phyloP scores from a whole-genome alignment of 495 filamentous ascomycete species.

The Annulohypoxylon bovei region DNA sequence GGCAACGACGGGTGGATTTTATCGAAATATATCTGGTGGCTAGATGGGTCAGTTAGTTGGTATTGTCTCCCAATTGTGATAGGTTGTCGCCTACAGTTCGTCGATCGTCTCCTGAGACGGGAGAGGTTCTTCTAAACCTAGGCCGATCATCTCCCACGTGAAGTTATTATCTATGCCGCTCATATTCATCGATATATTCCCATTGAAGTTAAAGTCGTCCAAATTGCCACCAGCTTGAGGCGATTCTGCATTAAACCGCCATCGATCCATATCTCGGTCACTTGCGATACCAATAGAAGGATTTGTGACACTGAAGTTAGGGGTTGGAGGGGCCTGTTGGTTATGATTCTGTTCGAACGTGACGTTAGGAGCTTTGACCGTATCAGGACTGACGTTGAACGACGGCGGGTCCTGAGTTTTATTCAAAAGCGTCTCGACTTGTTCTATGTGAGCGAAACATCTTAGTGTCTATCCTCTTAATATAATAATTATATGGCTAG shows the following conservation, averaged over 20 bases:
- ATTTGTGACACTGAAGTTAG: slow-evolving; percentile 58
- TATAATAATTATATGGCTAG: slow-evolving; percentile 5
- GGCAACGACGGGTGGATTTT: slow-evolving; percentile 87
- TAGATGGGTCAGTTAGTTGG: slow-evolving; percentile 49
- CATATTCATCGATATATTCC: slow-evolving; percentile 57
- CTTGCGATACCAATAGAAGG: slow-evolving; percentile 56
- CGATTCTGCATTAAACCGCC: slow-evolving; percentile 62
- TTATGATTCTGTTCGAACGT: slow-evolving; percentile 47
- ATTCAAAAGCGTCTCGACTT: slow-evolving; percentile 92
- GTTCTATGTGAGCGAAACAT: slow-evolving; percentile 65
- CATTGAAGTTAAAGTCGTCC: slow-evolving; percentile 62
- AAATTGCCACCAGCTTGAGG: slow-evolving; percentile 53
- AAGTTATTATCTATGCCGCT: slow-evolving; percentile 62
- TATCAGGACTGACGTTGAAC: slow-evolving; percentile 45
- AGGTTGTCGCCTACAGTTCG: slow-evolving; percentile 73
- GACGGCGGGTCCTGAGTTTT: slow-evolving; percentile 64
- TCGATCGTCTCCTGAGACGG: slow-evolving; percentile 88
- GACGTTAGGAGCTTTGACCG: slow-evolving; percentile 46
- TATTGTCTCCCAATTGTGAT: neutral
- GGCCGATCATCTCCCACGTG: slow-evolving; percentile 91
- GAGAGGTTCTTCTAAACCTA: slow-evolving; percentile 92
- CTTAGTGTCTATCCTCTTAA: slow-evolving; percentile 25
- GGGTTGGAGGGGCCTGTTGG: slow-evolving; percentile 48
- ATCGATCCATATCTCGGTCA: slow-evolving; percentile 60
- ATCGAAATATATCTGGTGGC: slow-evolving; percentile 87